Percentiles rank a stretch among this genome's conserved stretches.
phyloP scores from a whole-genome alignment of 1,284 basidiomycete genomes.

The Blastosporella zonata region DNA sequence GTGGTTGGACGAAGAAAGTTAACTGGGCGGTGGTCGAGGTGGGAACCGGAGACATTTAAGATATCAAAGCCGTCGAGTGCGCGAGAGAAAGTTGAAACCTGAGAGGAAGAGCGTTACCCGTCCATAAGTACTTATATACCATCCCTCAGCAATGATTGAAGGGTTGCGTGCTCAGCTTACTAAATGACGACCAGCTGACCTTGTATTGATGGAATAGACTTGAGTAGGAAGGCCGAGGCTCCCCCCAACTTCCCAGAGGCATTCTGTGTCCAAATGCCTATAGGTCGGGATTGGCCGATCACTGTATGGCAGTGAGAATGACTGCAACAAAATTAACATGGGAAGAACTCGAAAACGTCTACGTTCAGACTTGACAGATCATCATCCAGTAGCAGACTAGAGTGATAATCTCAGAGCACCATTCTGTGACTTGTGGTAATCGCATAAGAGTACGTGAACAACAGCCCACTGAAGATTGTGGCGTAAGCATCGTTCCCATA shows the following conservation, averaged over 20 bases:
- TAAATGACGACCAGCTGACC: constrained; percentile 7
- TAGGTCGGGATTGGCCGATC: too few species aligned
- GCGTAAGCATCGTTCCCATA: too few species aligned
- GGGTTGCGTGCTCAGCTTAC: constrained; percentile 7
- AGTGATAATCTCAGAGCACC: too few species aligned
- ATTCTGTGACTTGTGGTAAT: too few species aligned
- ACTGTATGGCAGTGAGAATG: too few species aligned
- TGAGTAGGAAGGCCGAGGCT: background rate
- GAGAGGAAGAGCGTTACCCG: background rate
- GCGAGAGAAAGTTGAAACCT: background rate
- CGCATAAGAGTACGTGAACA: too few species aligned
- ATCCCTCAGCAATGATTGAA: background rate
- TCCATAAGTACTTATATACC: background rate
- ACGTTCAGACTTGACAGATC: too few species aligned
- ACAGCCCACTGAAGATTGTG: too few species aligned
- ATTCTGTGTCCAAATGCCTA: background rate
- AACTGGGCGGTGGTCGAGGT: constrained; percentile 22
- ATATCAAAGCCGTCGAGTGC: background rate
- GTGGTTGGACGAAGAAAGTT: constrained; percentile 26
- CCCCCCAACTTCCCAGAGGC: background rate
- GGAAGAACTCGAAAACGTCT: too few species aligned
- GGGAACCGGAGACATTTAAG: background rate
- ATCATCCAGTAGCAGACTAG: too few species aligned
- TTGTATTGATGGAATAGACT: background rate
- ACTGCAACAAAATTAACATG: too few species aligned